Conservation (phyloP, 306 rosid genomes). For the Vachellia collinsii region DNA sequence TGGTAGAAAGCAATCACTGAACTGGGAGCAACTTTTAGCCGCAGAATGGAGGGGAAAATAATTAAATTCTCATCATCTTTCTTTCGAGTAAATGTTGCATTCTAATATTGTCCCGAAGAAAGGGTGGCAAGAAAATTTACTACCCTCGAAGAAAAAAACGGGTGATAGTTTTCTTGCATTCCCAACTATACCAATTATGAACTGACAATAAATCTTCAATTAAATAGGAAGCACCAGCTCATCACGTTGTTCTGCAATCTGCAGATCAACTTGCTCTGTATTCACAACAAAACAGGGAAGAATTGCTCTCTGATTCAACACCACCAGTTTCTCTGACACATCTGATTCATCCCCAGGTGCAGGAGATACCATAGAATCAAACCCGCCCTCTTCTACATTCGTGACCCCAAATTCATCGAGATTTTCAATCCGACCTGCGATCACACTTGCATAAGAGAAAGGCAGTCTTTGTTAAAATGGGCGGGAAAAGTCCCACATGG, state of each 20-base stretch:
- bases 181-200: not conserved
- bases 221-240: not conserved
- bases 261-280: conserved; percentile 1
- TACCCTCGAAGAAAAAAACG: too few species aligned
- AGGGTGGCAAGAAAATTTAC: not conserved
- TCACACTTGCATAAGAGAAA: conserved; percentile 42
- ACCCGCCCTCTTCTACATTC: conserved; percentile 29
- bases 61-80: too few species aligned
- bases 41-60: too few species aligned
- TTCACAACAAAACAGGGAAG: conserved; percentile 48
- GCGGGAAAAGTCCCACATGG: too few species aligned
- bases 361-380: conserved; percentile 38
- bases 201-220: not conserved
- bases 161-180: too few species aligned
- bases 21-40: too few species aligned
- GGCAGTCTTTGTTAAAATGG: conserved; percentile 33
- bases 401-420: conserved; percentile 1
- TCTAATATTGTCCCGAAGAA: not conserved
- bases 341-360: not conserved
- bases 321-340: conserved; percentile 23
- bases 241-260: not conserved
- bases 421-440: conserved; percentile 34
- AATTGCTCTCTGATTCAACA: conserved; percentile 37
- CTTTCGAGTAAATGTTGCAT: not conserved
- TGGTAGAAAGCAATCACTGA: too few species aligned